These are phyloP conservation scores for Agrocybe chaxingu DNA, from an alignment of 768 basidiomycete genomes.

Conservation along the genomic window DNA sequence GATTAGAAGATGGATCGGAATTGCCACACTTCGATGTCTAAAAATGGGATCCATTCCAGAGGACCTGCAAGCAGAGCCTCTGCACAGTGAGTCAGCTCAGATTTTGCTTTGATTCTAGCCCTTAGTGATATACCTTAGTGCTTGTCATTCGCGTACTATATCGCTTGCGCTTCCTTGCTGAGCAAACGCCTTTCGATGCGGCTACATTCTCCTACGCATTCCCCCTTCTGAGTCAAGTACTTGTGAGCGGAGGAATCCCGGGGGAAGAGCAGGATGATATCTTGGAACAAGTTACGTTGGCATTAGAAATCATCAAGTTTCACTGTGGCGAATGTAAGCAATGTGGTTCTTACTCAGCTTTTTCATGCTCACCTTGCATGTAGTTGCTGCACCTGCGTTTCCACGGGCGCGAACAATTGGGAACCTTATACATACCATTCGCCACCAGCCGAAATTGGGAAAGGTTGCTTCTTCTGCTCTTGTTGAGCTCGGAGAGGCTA, in stretches of 20 bases:
- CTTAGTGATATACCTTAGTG: conserved; percentile 34
- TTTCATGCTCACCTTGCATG: background rate
- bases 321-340: conserved; percentile 72
- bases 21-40: conserved; percentile 78
- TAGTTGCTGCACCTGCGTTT: conserved; percentile 70
- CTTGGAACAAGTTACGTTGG: conserved; percentile 75
- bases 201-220: conserved; percentile 82
- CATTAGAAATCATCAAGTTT: conserved; percentile 65
- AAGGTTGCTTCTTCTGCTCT: conserved; percentile 84
- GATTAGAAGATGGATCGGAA: conserved; percentile 69
- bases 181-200: conserved; percentile 79
- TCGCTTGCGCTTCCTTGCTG: conserved; percentile 75
- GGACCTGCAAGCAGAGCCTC: conserved; percentile 66
- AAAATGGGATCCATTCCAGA: conserved; percentile 66
- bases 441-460: conserved; percentile 72
- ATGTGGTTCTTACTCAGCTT: background rate
- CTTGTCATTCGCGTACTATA: conserved; percentile 84
- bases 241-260: conserved; percentile 65
- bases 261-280: conserved; percentile 69
- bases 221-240: conserved; percentile 69
- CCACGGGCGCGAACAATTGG: conserved; percentile 71
- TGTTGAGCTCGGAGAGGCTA: conserved; percentile 77
- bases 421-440: conserved; percentile 68
- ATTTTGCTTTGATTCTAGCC: background rate
- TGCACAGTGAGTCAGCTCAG: conserved; percentile 45